Evolutionary conservation across 768 basidiomycete species (phyloP).

Genomic region (Kwoniella botswanensis): DNA sequence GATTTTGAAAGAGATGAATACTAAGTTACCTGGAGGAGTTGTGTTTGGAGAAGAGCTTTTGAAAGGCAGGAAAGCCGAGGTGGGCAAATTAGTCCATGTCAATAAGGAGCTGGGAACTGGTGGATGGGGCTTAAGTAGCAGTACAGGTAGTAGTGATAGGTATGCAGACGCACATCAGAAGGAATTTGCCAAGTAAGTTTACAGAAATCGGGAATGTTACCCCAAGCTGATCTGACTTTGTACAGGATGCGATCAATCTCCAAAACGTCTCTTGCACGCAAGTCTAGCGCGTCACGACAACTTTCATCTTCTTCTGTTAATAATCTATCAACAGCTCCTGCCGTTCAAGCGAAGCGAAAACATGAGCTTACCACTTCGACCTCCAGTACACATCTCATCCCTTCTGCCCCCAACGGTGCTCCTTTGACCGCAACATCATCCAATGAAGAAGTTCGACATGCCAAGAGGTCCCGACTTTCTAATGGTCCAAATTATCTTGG

Average conservation of each 20-base stretch:
- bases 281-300: slow-evolving; percentile 3
- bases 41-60: slow-evolving; percentile 42
- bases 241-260: slow-evolving; percentile 48
- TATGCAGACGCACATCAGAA: slow-evolving; percentile 50
- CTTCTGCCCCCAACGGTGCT: slow-evolving; percentile 46
- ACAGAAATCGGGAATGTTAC: too few species aligned
- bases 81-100: slow-evolving; percentile 40
- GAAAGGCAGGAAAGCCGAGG: slow-evolving; percentile 45
- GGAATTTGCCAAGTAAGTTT: slow-evolving; percentile 53
- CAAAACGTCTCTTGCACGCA: slow-evolving; percentile 15
- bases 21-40: slow-evolving; percentile 39
- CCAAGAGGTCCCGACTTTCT: slow-evolving; percentile 36
- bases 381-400: slow-evolving; percentile 13
- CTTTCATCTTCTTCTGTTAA: slow-evolving; percentile 6
- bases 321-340: neutral
- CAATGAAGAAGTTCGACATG: slow-evolving; percentile 25
- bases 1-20: slow-evolving; percentile 52
- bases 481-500: slow-evolving; percentile 45
- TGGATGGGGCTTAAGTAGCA: slow-evolving; percentile 35
- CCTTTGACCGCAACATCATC: slow-evolving; percentile 17
- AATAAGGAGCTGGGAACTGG: slow-evolving; percentile 37
- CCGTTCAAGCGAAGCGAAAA: slow-evolving; percentile 36
- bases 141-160: slow-evolving; percentile 31
- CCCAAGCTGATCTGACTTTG: neutral
- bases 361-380: slow-evolving; percentile 20